Evolutionary conservation across 2,329 filamentous ascomycete genomes (phyloP).

Genomic region (Sclerotinia minor): DNA sequence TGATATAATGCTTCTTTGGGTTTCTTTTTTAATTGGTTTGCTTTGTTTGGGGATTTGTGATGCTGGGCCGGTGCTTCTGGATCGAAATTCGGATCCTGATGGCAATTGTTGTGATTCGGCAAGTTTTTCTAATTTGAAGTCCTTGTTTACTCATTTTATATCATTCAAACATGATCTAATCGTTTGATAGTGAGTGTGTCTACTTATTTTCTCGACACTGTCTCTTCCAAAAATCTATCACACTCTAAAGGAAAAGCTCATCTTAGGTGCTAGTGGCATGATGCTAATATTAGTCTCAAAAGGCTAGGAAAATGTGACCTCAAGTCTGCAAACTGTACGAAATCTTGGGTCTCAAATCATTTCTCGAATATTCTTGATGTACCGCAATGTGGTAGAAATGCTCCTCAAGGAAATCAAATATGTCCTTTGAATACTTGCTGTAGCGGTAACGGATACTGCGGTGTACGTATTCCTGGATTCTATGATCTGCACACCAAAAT

Average conservation of each 20-base stretch:
- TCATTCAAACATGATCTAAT: neutral
- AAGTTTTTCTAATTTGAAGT: neutral
- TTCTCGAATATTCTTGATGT: slow-evolving; percentile 28
- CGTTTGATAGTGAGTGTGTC: slow-evolving; percentile 1
- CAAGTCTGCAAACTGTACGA: neutral
- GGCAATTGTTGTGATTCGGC: slow-evolving; percentile 3
- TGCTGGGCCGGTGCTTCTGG: neutral
- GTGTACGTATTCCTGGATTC: neutral
- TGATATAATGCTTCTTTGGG: slow-evolving; percentile 1
- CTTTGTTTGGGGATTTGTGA: neutral
- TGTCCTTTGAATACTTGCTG: slow-evolving; percentile 25
- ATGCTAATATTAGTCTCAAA: neutral
- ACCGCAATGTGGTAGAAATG: slow-evolving; percentile 22
- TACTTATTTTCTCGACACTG: neutral
- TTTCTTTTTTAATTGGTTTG: neutral
- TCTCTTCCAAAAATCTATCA: too few relatives aligned
- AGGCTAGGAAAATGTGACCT: slow-evolving; percentile 1
- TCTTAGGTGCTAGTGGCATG: neutral
- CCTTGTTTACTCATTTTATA: neutral
- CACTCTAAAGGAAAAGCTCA: neutral
- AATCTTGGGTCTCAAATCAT: neutral
- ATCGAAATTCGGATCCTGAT: neutral
- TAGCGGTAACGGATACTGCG: slow-evolving; percentile 23
- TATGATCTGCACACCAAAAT: too few relatives aligned
- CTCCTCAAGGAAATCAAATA: slow-evolving; percentile 12